Evolutionary conservation across 2,329 filamentous ascomycete genomes (phyloP), one percentile per base, ranked within the genome.

Genomic region (Hymenoscyphus fraxineus): DNA sequence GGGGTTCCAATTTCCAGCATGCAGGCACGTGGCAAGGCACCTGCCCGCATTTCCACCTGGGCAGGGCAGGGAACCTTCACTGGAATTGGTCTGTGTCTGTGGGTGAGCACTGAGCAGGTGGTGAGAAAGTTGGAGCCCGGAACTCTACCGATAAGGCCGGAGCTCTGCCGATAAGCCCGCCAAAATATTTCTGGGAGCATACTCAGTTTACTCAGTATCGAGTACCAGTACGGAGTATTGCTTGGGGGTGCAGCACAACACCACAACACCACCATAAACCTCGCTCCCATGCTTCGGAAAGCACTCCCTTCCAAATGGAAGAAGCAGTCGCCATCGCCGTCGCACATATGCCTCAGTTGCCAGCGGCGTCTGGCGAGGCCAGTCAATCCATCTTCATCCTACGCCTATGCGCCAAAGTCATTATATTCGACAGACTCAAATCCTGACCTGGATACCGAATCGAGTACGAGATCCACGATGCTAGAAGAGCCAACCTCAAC

Each of bases 271-370:
- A 19, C 47, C 47, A 54, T 22, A 13, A 54, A 10, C 27, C 13
- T 31, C 47, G 47, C 7, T 54, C 47, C 19, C 47, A 54, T 54
- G 47, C 47, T 54, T 54, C 47, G 47, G 47, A 54, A 54, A 27
- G 19, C 22, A 7, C 35, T 35, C 35, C 9, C 35, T 10, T 13
- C 47, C 12, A 27, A 10, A 22, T n/a, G 19, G 12, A n/a, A n/a
- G n/a, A 19, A n/a, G 44, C 44, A 51, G 44, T 51, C 44, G n/a
- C 44, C 19, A 16, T 64, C 65, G 38, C 63, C 67, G 38, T 64
- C 69, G 64, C 70, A 74, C 62, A 69, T 75, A 69, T 76, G 74
- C 70, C 69, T 75, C 58, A 69, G 72, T 68, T 76, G 74, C 63
- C 72, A 72, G 64, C 60, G 68, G 55, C 65, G 64, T 61, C 69